Evolutionary conservation across 352 stramenopile genomes (phyloP).

Genomic region (Pythium oligandrum): DNA sequence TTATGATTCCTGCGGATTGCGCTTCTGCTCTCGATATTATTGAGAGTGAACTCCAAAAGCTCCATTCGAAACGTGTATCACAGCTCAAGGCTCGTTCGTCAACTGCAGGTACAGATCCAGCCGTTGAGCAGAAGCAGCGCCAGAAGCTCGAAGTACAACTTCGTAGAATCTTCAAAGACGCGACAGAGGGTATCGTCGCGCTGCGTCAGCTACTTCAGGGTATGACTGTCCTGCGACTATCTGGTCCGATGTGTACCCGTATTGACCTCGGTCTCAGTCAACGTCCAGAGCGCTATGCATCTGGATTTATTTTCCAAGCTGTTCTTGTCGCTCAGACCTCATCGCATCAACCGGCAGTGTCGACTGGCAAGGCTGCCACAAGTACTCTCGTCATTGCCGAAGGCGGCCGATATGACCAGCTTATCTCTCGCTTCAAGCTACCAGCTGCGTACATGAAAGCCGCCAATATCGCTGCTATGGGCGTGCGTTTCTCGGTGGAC

Average conservation of each 20-base stretch:
- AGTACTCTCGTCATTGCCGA: slow-evolving; percentile 74
- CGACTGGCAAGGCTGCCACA: slow-evolving; percentile 23
- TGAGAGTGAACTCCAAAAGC: slow-evolving; percentile 57
- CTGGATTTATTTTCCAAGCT: slow-evolving; percentile 82
- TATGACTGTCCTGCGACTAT: slow-evolving; percentile 63
- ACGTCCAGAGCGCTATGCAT: slow-evolving; percentile 69
- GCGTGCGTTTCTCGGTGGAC: slow-evolving; percentile 81
- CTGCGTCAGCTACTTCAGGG: slow-evolving; percentile 63
- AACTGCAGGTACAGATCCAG: neutral
- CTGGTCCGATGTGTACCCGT: slow-evolving; percentile 50
- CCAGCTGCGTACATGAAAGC: slow-evolving; percentile 72
- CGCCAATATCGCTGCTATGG: slow-evolving; percentile 68
- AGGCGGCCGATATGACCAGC: slow-evolving; percentile 74
- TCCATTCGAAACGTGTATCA: slow-evolving; percentile 42
- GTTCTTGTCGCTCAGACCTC: slow-evolving; percentile 32
- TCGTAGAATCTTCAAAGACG: slow-evolving; percentile 62
- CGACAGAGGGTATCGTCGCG: slow-evolving; percentile 55
- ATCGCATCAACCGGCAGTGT: slow-evolving; percentile 5
- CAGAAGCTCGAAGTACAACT: slow-evolving; percentile 67
- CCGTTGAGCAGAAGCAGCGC: slow-evolving; percentile 31
- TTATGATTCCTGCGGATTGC: slow-evolving; percentile 63
- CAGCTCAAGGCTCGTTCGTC: slow-evolving; percentile 12
- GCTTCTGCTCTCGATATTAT: slow-evolving; percentile 57
- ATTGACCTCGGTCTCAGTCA: slow-evolving; percentile 76
- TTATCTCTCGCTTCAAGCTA: slow-evolving; percentile 83